Percentiles rank a stretch among this genome's conserved stretches.
Evolutionary conservation across 768 basidiomycete genomes (phyloP).

Genomic region (Chalciporus piperatus): DNA sequence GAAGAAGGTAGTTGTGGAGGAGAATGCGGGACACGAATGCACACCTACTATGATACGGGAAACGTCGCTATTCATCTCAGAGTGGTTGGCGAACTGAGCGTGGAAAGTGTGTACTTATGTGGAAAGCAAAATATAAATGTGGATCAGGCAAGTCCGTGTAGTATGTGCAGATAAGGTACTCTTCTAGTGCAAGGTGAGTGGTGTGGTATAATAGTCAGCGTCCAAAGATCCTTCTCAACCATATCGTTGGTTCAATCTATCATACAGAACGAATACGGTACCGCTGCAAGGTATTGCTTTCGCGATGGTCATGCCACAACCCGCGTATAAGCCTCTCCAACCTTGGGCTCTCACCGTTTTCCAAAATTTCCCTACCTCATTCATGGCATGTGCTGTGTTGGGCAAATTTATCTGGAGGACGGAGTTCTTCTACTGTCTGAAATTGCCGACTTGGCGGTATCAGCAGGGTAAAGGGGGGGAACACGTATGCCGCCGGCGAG

Average conservation of each 20-base stretch:
- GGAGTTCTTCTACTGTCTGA: too few species aligned
- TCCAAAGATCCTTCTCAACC: conserved; percentile 17
- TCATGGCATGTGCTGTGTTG: too few species aligned
- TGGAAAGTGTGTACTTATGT: neutral
- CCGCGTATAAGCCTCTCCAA: too few species aligned
- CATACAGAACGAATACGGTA: conserved; percentile 87
- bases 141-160: neutral
- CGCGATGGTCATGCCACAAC: conserved; percentile 78
- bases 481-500: conserved; percentile 78
- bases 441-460: too few species aligned
- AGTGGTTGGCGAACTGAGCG: conserved; percentile 24
- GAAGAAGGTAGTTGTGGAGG: conserved; percentile 54
- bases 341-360: too few species aligned
- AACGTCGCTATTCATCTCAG: conserved; percentile 31
- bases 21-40: conserved; percentile 59
- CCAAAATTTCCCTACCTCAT: too few species aligned
- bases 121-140: neutral
- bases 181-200: neutral
- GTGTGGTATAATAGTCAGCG: neutral
- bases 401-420: too few species aligned
- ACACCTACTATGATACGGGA: conserved; percentile 58
- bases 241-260: conserved; percentile 56
- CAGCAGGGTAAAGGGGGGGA: conserved; percentile 83
- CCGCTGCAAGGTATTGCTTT: conserved; percentile 83
- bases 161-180: neutral